Evolutionary conservation across 495 filamentous ascomycete species (phyloP), one percentile per base, ranked within the genome.

Genomic region (Amorphotheca resinae): DNA sequence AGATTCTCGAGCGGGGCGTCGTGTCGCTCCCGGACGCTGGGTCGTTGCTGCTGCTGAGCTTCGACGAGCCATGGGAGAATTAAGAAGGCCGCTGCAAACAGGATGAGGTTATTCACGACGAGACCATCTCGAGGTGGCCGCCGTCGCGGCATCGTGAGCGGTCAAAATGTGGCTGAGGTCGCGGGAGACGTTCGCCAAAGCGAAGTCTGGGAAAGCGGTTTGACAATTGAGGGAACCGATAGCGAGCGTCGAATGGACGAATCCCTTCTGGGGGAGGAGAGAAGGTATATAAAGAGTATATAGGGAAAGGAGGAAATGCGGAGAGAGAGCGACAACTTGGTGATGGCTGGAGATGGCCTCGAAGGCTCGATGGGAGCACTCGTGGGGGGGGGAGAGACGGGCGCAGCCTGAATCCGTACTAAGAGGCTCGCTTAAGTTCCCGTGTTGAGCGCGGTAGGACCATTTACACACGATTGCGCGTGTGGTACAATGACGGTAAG

Each of bases 21-120:
- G 28, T 56, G 56, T 40, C 39, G 45, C 43, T 39, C 48, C 38
- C 12, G 48, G 35, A 43, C 23, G 4, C 22, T 45, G n/a, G 40
- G 60, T 51, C 67, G 61, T 41, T 72, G 71, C 63, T 74, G 73
- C 68, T 72, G 73, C 68, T 72, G 75, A 69, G 71, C 70, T 59
- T 73, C 60, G 55, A 70, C 66, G 36, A 75, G 64, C 59, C 66
- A 68, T 38, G 70, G 65, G 15, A 78, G 52, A 37, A 70, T 41
- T 21, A 72, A 52, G n/a, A 75, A 53, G 38, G 69, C 57, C 40
- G 75, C 48, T 42, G 48, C 52, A 36, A 54, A 38, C 47, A 76
- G 50, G 20, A 68, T 9, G 36, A 56, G 48, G 49, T 67, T 59
- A 50, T 64, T 66, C 50, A 67, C 59, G 42, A 55, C 59, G 56